Base-by-base conservation (phyloP, 2,329 filamentous ascomycete genomes). In the Beauveria scarabaeidicola region DNA sequence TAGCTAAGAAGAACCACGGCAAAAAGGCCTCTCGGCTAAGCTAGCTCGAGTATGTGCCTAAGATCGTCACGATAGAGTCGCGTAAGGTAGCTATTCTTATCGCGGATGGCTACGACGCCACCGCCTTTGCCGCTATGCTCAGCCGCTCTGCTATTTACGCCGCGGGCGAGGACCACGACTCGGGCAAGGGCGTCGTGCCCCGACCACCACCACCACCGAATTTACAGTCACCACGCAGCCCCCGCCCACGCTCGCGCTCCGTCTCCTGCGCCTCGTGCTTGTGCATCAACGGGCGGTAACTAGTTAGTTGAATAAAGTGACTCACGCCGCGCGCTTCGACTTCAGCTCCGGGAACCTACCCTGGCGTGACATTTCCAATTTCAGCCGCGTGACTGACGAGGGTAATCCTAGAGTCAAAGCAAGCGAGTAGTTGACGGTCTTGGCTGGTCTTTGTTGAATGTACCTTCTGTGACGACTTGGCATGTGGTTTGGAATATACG, bases 151-250 rank as follows among this genome's bases (percentile, higher is more conserved):
- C 84, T 36, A 83, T 93, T 61, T 85, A 78, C 57, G 81, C 87
- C 7, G 81, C 79, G 0, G 82, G 82, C 8, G 81, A 82, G 61
- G 78, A 82, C 63, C 56, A 41, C 38, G 75, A 73, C 1, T 69
- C 72, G 3, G 73, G 77, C 43, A 79, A 79, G 59, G 84, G 83
- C 5, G 73, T 89, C 0, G 73, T 81, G 25, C 86, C 86, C 90
- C 0, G 87, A 91, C 65, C 89, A 94, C 69, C 88, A 92, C 91
- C 3, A 96, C 94, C n/a, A 86, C 90, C 70, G 88, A 90, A 65
- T 97, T 93, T 79, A 95, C 89, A 29, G 90, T 97, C 60, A 94
- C 92, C 40, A 97, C 92, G 61, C 84, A 85, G 50, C 84, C 89
- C 1, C 74, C 76, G 0, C 70, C 74, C 4, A 80, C 80, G 0